A percentile compares a stretch with the other conserved stretches of the same genome.
Evolutionary conservation across 495 filamentous ascomycete species (phyloP).

Genomic region (Chaetomium tenue): DNA sequence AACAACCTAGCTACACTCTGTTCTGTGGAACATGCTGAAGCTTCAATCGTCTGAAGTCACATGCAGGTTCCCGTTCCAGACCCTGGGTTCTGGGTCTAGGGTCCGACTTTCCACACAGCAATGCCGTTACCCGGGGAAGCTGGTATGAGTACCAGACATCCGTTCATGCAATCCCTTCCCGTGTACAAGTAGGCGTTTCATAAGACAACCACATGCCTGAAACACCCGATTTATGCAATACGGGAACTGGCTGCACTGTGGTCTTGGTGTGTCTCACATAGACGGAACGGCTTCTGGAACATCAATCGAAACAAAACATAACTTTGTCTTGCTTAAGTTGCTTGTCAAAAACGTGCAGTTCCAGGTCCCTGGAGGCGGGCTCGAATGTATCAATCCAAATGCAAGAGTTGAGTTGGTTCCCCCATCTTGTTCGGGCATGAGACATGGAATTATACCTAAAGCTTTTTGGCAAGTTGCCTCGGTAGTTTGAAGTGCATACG

Average conservation of each 20-base stretch:
- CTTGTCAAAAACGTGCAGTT: neutral
- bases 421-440: neutral
- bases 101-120: neutral
- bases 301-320: neutral
- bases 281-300: neutral
- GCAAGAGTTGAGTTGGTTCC: neutral
- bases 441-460: neutral
- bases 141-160: neutral
- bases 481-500: too few relatives aligned
- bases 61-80: slow-evolving; percentile 2
- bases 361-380: neutral
- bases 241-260: neutral
- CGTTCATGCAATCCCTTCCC: neutral
- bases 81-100: neutral
- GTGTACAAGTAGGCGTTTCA: neutral
- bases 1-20: neutral
- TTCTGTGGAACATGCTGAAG: slow-evolving; percentile 4
- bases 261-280: neutral
- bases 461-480: neutral
- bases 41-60: slow-evolving; percentile 10
- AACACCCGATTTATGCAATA: neutral
- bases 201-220: neutral
- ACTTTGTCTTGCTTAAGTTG: too few relatives aligned
- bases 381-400: neutral
- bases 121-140: neutral